phyloP scores from a whole-genome alignment of 306 rosid genomes.

The Lagenaria siceraria region DNA sequence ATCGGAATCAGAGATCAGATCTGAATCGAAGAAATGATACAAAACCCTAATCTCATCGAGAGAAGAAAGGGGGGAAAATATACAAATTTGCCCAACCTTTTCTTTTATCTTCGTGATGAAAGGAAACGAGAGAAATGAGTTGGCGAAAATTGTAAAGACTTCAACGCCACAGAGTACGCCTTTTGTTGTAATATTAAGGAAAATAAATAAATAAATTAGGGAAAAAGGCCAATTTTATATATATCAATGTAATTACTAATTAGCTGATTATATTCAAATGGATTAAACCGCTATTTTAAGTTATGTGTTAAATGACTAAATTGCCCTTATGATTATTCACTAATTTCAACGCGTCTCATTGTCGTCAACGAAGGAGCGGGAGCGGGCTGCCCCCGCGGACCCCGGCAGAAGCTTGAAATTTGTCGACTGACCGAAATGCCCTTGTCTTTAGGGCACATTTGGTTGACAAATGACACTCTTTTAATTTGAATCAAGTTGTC shows the following conservation, averaged over 20 bases:
- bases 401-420: neutral
- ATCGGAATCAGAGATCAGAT: slow-evolving; percentile 34
- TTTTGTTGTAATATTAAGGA: neutral
- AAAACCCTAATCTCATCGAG: slow-evolving; percentile 26
- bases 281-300: slow-evolving; percentile 2
- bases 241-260: neutral
- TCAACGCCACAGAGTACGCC: neutral
- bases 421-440: neutral
- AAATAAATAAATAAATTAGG: neutral
- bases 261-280: neutral
- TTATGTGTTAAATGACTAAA: neutral
- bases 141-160: neutral
- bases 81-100: neutral
- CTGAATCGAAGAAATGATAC: slow-evolving; percentile 23
- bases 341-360: neutral
- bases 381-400: slow-evolving; percentile 1
- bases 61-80: neutral
- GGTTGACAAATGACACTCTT: neutral
- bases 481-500: neutral
- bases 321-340: neutral
- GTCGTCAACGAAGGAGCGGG: neutral
- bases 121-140: neutral
- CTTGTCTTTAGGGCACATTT: neutral
- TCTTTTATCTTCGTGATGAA: neutral
- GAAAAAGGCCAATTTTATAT: neutral